Evolutionary conservation across 2,329 filamentous ascomycete species (phyloP).

Genomic region (Passalora sequoiae): DNA sequence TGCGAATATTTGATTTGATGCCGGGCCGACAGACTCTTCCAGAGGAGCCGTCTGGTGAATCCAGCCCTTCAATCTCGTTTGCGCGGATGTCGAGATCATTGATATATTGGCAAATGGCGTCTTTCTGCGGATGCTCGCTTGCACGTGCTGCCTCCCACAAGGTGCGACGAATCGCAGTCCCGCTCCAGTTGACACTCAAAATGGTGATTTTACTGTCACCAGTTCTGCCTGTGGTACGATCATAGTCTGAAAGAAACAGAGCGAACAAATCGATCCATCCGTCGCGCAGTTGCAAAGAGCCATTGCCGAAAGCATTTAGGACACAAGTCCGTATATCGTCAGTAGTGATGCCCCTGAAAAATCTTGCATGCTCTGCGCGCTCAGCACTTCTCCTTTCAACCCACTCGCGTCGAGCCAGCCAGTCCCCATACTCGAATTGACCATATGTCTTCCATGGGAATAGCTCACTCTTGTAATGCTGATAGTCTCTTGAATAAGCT

Average conservation of each 20-base stretch:
- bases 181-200: slow-evolving; percentile 47
- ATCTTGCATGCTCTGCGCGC: slow-evolving; percentile 36
- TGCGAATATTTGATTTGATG: slow-evolving; percentile 30
- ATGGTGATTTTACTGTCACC: slow-evolving; percentile 29
- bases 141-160: slow-evolving; percentile 12
- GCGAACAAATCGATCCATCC: slow-evolving; percentile 36
- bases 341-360: slow-evolving; percentile 38
- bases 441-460: slow-evolving; percentile 27
- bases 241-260: slow-evolving; percentile 13
- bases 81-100: slow-evolving; percentile 25
- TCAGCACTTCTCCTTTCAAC: slow-evolving; percentile 41
- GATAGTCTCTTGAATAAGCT: slow-evolving; percentile 41
- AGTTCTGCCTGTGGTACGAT: slow-evolving; percentile 1
- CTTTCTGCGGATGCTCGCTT: slow-evolving; percentile 1
- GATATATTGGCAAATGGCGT: slow-evolving; percentile 10
- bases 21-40: slow-evolving; percentile 25
- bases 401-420: slow-evolving; percentile 34
- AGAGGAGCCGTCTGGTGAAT: slow-evolving; percentile 23
- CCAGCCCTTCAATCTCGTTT: slow-evolving; percentile 35
- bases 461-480: slow-evolving; percentile 30
- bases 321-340: slow-evolving; percentile 28
- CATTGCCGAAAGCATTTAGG: slow-evolving; percentile 30
- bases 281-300: slow-evolving; percentile 34
- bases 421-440: slow-evolving; percentile 34
- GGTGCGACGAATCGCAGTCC: slow-evolving; percentile 36